Base-by-base conservation (phyloP, 345 rosid species). In the Capsella bursapastoris region DNA sequence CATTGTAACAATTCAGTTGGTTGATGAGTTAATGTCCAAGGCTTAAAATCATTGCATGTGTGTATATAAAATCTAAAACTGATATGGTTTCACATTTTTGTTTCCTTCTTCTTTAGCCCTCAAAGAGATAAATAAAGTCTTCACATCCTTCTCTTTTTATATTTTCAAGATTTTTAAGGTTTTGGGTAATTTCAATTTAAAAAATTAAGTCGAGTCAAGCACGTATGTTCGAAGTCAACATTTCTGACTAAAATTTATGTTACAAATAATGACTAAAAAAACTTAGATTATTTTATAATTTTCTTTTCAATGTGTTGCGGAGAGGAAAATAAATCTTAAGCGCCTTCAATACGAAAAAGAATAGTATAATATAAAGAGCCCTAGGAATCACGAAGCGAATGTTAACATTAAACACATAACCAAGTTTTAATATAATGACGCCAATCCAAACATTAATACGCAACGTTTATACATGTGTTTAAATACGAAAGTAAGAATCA, bases 221-320 rank as follows among this genome's bases (percentile, higher is more conserved):
- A 49, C 57, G 44, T 56, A 34, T 47, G 58, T 60, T 71, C 50
- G 38, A 35, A 71, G 68, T 71, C 75, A 71, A 71, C 40, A 15
- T 27, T 49, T 50, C 60, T 50, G 41, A 71, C 75, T n/a, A 22
- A 50, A 57, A 25, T 25, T 25, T 34, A n/a, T 70, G 74, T 27
- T 57, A 38, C 8, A 51, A 15, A 50, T 40, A 38, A 25, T 10
- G 41, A 52, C 51, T 8, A 1, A 66, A 16, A 16, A 34, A 14
- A 38, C 34, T 5, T 1, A 32, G 4, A 29, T 29, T 3, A 29
- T 22, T 22, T 0, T 29, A 29, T 29, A 29, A 27, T 56, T 57
- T 29, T 57, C 44, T 57, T 69, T 3, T 44, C 28, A 47, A 5
- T 58, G 47, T 18, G 57, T 6, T 45, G 8, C 8, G 31, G 55